Evolutionary conservation across 805 yeast genomes (phyloP), one percentile per base, ranked within the genome.

Genomic region (Lipomyces sp.): DNA sequence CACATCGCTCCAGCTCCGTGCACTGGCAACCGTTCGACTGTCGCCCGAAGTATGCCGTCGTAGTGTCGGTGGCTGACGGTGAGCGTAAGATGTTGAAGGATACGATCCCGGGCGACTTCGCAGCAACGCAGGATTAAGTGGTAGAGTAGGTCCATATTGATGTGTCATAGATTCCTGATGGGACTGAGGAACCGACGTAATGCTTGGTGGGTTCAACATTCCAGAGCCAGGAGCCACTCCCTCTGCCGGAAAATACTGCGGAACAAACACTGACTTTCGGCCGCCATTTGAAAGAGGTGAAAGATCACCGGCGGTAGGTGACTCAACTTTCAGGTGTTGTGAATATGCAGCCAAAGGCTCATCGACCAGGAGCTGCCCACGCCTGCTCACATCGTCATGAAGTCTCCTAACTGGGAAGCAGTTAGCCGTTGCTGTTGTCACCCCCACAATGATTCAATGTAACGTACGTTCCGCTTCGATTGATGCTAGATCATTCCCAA

Each of bases 41-140:
- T 64, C 64, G 45, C 64, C 66, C 10, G 70, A 67, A 18, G 70
- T 61, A 32, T 67, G 70, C 33, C 70, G 59, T n/a, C 70, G 54
- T 18, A 57, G 24, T 6, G 53, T 35, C 10, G 57, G 60, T 15
- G 32, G 62, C 30, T 53, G 62, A 3, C 64, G n/a, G 2, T 54
- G 29, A 32, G 65, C 54, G 18, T 51, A 58, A n/a, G 64, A 51
- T 8, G 70, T 53, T 34, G 63, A 48, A 11, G 70, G 70, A 51
- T 61, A 67, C 30, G 70, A 67, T 7, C 68, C 70, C 2, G 70
- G 70, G 35, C 70, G 55, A 24, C 53, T 50, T 3, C 61, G 65
- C 34, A 66, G n/a, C 13, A 57, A 18, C 30, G 69, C 62, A 11
- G 69, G 59, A 54, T 59, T 58, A n/a, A 58, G 51, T n/a, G 59